Conservation (phyloP, 768 basidiomycete species). For the Lepiota brunneoincarnata region DNA sequence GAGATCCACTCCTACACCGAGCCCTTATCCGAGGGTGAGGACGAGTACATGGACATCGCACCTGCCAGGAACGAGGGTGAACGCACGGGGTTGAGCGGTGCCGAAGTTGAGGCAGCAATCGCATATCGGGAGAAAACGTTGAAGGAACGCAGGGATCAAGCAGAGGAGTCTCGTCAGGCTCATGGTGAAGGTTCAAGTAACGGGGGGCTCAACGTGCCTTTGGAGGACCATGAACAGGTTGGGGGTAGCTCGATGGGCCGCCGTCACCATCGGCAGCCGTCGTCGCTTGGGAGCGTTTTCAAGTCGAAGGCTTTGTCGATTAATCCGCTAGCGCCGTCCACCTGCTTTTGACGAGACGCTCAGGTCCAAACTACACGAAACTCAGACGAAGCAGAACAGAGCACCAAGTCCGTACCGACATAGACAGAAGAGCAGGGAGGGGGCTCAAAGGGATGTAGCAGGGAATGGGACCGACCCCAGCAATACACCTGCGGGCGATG, state of each 20-base stretch:
- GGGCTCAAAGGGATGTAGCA: slow-evolving; percentile 6
- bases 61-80: slow-evolving; percentile 81
- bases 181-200: slow-evolving; percentile 19
- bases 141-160: slow-evolving; percentile 40
- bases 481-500: slow-evolving; percentile 35
- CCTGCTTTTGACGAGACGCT: slow-evolving; percentile 83
- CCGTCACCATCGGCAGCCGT: slow-evolving; percentile 26
- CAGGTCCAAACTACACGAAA: slow-evolving; percentile 55
- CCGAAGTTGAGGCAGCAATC: slow-evolving; percentile 79
- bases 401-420: slow-evolving; percentile 21
- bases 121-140: slow-evolving; percentile 83
- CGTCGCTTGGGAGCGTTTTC: slow-evolving; percentile 20
- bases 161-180: slow-evolving; percentile 21
- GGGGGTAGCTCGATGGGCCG: slow-evolving; percentile 23
- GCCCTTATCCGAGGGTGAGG: slow-evolving; percentile 94
- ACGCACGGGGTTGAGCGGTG: slow-evolving; percentile 71
- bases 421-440: slow-evolving; percentile 14
- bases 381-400: slow-evolving; percentile 25
- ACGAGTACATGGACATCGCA: slow-evolving; percentile 57
- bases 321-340: slow-evolving; percentile 81
- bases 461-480: slow-evolving; percentile 31
- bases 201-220: slow-evolving; percentile 17
- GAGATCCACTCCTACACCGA: slow-evolving; percentile 58
- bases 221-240: slow-evolving; percentile 10
- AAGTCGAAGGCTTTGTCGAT: slow-evolving; percentile 55